Base-by-base conservation (phyloP, 164 flowering plant species). In the Chloranthus sessilifolius region DNA sequence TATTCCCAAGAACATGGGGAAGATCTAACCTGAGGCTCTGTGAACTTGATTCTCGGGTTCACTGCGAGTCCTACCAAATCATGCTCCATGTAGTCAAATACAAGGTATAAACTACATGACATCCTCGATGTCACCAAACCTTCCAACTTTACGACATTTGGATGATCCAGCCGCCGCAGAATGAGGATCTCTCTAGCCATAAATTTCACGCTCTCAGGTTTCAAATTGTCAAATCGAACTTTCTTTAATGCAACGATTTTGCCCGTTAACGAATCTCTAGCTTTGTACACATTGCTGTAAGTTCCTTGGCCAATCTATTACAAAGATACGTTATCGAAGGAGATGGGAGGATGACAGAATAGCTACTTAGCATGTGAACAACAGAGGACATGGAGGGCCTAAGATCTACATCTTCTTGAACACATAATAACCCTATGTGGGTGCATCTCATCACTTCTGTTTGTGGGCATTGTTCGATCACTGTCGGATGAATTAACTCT, bases 21-120 rank as follows among this genome's bases (percentile, higher is more conserved):
- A 3, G 8, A 7, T 45, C 61, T 35, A 31, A 69, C 73, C 66
- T 69, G 73, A 33, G 73, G 66, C 21, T 69, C 69, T 0, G 66
- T 64, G 53, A 69, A 69, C 60, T 60, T 68, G 20, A 68, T 64
- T n/a, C 53, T 66, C 0, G 91, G 95, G 62, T 79, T 81, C 0
- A 95, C 83, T 54, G 91, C 95, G 43, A 88, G 84, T 48, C 96
- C 96, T 52, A 95, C 95, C 71, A 88, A 69, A 78, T 88, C 96
- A 69, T 88, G 96, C 61, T 71, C 96, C 96, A 88, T 88, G 43
- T 88, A 87, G 35, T 82, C 78, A 54, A 87, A 79, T 25, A 87
- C 73, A 52, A 68, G 73, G 42, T 68, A 68, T 43, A 68, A 52
- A 60, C 73, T 68, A 53, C 73, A 68, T 0, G 87, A 76, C 89